A percentile compares a stretch with the other conserved stretches of the same genome.
These are phyloP conservation scores for Podaxis carcinomalis DNA, from an alignment of 768 basidiomycete species.

Conservation along the genomic window DNA sequence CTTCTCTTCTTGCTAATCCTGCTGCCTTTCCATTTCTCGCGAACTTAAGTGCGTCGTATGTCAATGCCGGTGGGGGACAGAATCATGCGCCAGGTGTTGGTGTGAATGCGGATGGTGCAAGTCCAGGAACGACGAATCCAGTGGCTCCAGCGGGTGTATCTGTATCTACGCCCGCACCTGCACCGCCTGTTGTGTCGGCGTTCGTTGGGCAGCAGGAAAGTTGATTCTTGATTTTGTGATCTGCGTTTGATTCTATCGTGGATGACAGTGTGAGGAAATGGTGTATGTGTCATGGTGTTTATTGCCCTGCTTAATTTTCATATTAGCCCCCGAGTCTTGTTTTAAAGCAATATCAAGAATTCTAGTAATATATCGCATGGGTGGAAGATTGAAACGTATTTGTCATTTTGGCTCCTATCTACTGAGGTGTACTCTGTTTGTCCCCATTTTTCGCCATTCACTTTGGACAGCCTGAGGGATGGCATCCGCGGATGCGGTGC, in stretches of 20 bases:
- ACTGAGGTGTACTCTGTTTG: no score
- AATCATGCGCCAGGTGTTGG: neutral
- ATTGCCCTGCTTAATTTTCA: neutral
- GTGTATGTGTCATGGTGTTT: neutral
- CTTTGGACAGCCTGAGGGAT: neutral
- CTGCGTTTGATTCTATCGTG: neutral
- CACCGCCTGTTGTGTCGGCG: neutral
- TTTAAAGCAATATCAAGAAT: neutral
- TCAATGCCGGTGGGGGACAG: neutral
- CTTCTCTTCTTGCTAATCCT: neutral
- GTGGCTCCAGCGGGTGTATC: neutral
- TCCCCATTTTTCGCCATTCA: no score
- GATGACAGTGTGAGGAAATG: no score
- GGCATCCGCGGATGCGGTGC: no score
- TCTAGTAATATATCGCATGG: neutral
- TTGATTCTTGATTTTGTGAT: neutral
- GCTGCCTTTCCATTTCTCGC: neutral
- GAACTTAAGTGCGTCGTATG: neutral
- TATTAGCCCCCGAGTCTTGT: neutral
- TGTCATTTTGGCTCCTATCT: neutral
- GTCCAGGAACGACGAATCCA: neutral
- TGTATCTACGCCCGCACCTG: neutral
- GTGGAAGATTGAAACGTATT: neutral
- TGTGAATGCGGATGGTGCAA: neutral
- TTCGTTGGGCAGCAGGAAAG: conserved; percentile 6